phyloP scores from a whole-genome alignment of 2,329 filamentous ascomycete genomes.

The Leptographium wingfieldii region DNA sequence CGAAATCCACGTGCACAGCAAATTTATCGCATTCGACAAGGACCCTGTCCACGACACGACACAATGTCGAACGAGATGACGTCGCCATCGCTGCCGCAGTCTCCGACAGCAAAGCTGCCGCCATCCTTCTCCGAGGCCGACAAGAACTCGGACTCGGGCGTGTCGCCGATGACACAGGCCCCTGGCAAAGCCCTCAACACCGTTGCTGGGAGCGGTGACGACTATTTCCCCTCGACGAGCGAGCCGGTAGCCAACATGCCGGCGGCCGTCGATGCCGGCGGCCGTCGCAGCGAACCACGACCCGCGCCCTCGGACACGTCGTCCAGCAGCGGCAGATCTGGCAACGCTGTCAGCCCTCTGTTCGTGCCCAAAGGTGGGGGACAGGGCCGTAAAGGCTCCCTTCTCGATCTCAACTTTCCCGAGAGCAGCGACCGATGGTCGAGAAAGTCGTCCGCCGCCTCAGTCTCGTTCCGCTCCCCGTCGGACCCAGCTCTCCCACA shows the following conservation, averaged over 20 bases:
- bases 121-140: slow-evolving; percentile 6
- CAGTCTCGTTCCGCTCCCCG: slow-evolving; percentile 33
- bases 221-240: slow-evolving; percentile 16
- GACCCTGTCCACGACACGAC: background rate
- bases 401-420: slow-evolving; percentile 13
- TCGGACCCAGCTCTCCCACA: slow-evolving; percentile 34
- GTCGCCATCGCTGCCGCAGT: background rate
- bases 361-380: background rate
- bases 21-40: background rate
- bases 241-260: background rate
- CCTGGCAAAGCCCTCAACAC: slow-evolving; percentile 12
- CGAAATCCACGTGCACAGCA: background rate
- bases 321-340: background rate
- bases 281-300: background rate
- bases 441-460: slow-evolving; percentile 34
- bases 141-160: slow-evolving; percentile 27
- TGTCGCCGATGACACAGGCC: slow-evolving; percentile 27
- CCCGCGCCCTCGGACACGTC: background rate
- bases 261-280: background rate
- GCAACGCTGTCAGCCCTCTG: background rate
- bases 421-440: slow-evolving; percentile 23
- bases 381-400: background rate
- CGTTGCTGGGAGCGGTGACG: slow-evolving; percentile 10
- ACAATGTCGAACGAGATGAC: background rate
- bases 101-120: background rate